phyloP scores from a whole-genome alignment of 2,329 filamentous ascomycete species.

The Monilinia polystroma region DNA sequence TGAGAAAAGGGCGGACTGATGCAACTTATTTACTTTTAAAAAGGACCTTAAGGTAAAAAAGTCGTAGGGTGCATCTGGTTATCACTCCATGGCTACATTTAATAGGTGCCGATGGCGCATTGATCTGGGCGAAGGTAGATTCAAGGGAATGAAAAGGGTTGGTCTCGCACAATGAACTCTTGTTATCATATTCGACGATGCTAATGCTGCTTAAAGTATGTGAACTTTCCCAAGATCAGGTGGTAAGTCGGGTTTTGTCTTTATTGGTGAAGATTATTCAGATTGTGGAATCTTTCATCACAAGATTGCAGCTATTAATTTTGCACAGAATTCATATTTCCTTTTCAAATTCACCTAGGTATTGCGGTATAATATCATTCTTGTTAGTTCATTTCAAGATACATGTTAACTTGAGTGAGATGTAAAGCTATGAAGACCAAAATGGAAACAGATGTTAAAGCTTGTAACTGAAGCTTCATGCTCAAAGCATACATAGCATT shows the following conservation, averaged over 20 bases:
- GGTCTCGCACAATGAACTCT: slow-evolving; percentile 40
- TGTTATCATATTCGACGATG: slow-evolving; percentile 28
- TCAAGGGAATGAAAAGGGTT: slow-evolving; percentile 38
- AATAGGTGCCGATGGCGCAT: slow-evolving; percentile 23
- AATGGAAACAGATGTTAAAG: no score
- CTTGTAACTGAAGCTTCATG: no score
- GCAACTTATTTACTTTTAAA: not conserved
- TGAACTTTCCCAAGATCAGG: not conserved
- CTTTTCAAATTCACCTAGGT: not conserved
- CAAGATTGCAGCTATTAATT: not conserved
- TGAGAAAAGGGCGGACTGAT: no score
- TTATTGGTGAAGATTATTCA: not conserved
- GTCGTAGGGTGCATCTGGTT: not conserved
- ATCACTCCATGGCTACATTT: slow-evolving; percentile 4
- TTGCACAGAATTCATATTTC: not conserved
- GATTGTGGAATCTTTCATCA: not conserved
- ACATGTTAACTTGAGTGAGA: no score
- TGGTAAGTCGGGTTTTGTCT: not conserved
- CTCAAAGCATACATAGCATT: no score
- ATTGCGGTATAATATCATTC: no score
- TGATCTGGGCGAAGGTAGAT: slow-evolving; percentile 15
- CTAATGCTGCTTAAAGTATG: slow-evolving; percentile 30
- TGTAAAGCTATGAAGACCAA: no score
- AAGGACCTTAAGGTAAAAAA: not conserved
- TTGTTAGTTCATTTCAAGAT: no score